These are phyloP conservation scores for Talaromyces funiculosus DNA, from an alignment of 2,329 filamentous ascomycete species.

Conservation along the genomic window DNA sequence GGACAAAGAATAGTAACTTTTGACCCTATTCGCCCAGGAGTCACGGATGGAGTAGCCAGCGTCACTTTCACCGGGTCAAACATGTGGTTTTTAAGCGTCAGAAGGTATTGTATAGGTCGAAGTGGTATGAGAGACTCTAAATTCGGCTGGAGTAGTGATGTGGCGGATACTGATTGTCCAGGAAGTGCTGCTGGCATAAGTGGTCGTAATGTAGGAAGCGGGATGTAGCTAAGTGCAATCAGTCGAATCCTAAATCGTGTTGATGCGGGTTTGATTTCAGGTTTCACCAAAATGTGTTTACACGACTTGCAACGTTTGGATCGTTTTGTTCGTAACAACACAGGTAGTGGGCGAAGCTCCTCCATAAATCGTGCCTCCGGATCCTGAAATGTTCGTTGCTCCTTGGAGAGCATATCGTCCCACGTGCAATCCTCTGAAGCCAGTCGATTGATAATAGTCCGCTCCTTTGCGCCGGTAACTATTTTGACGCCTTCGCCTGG, in stretches of 20 bases:
- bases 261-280: conserved; percentile 81
- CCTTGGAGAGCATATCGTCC: conserved; percentile 54
- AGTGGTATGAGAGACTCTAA: conserved; percentile 46
- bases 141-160: conserved; percentile 29
- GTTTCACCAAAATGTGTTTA: conserved; percentile 91
- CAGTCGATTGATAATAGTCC: conserved; percentile 55
- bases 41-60: conserved; percentile 74
- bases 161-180: conserved; percentile 22
- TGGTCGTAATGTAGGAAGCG: conserved; percentile 63
- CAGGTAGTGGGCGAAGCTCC: conserved; percentile 74
- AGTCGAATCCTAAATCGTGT: conserved; percentile 90
- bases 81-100: conserved; percentile 89
- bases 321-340: conserved; percentile 81
- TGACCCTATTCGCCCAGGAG: conserved; percentile 68
- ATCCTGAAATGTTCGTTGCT: conserved; percentile 49
- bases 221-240: conserved; percentile 82
- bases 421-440: conserved; percentile 52
- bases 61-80: conserved; percentile 87
- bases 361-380: conserved; percentile 58
- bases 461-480: conserved; percentile 55
- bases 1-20: conserved; percentile 90
- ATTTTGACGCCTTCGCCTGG: conserved; percentile 66
- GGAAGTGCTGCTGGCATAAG: conserved; percentile 44
- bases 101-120: conserved; percentile 66
- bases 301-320: conserved; percentile 90